Conservation (phyloP, 805 yeast genomes). For the Ogataea allantospora region DNA sequence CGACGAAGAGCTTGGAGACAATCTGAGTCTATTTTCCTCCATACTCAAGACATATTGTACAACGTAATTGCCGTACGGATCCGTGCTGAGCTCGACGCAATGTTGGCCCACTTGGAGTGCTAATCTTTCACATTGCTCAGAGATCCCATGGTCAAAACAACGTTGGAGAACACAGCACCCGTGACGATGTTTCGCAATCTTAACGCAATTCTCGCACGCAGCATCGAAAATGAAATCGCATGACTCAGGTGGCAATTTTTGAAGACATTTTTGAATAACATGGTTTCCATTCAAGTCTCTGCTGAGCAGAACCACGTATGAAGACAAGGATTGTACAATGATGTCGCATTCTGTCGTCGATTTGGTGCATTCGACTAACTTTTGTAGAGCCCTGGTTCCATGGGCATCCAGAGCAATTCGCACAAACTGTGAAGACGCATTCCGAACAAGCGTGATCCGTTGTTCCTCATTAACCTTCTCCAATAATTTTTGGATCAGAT, state of each 20-base stretch:
- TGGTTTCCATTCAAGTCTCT: slow-evolving; percentile 95
- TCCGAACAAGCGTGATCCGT: slow-evolving; percentile 63
- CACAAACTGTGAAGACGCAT: slow-evolving; percentile 71
- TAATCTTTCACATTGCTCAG: slow-evolving; percentile 64
- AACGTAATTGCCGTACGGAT: slow-evolving; percentile 96
- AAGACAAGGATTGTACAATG: slow-evolving; percentile 35
- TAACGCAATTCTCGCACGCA: slow-evolving; percentile 67
- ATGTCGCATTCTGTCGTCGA: slow-evolving; percentile 70
- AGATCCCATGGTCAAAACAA: slow-evolving; percentile 85
- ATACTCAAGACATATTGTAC: slow-evolving; percentile 78
- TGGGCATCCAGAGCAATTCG: slow-evolving; percentile 88
- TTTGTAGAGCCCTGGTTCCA: slow-evolving; percentile 94
- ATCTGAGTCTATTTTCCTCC: slow-evolving; percentile 35
- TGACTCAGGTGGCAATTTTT: slow-evolving; percentile 63
- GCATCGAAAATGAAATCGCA: slow-evolving; percentile 89
- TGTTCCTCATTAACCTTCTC: slow-evolving; percentile 73
- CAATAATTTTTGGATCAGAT: slow-evolving; percentile 83
- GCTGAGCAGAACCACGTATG: slow-evolving; percentile 75
- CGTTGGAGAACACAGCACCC: slow-evolving; percentile 97
- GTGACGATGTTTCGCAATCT: slow-evolving; percentile 91
- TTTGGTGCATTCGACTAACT: slow-evolving; percentile 77
- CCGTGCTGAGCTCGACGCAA: slow-evolving; percentile 70
- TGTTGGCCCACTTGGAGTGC: slow-evolving; percentile 65
- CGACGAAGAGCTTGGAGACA: slow-evolving; percentile 24
- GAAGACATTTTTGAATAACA: slow-evolving; percentile 89